Conservation (phyloP, 2,329 filamentous ascomycete species). For the Huntiella moniliformis region DNA sequence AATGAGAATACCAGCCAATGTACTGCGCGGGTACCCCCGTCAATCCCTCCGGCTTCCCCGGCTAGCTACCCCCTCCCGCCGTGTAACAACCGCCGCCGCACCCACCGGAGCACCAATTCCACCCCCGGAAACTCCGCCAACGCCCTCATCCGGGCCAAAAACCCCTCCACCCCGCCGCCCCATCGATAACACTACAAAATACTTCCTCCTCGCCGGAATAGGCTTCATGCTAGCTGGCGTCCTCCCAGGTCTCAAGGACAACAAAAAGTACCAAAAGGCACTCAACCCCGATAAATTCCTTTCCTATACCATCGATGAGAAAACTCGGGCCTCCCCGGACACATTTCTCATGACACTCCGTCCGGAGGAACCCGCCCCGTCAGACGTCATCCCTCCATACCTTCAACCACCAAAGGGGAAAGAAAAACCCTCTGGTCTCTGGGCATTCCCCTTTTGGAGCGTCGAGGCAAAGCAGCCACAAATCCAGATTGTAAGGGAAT, state of each 20-base stretch:
- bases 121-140: background rate
- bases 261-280: constrained; percentile 12
- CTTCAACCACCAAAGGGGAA: constrained; percentile 9
- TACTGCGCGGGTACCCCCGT: background rate
- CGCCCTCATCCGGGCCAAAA: background rate
- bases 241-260: constrained; percentile 8
- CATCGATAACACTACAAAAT: constrained; percentile 11
- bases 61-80: background rate
- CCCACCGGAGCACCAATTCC: background rate
- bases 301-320: constrained; percentile 43
- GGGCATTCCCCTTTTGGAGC: constrained; percentile 52
- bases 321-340: constrained; percentile 44
- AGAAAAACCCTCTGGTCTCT: constrained; percentile 16
- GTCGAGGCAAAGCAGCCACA: constrained; percentile 91
- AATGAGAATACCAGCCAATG: background rate
- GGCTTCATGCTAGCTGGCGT: constrained; percentile 9
- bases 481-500: constrained; percentile 76
- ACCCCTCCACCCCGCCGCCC: background rate
- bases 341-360: constrained; percentile 50
- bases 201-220: constrained; percentile 7
- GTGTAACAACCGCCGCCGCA: background rate
- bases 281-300: constrained; percentile 45
- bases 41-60: background rate
- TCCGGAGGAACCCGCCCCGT: constrained; percentile 17
- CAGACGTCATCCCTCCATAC: constrained; percentile 14